Evolutionary conservation across 2,329 filamentous ascomycete species (phyloP).

Genomic region (Neopestalotiopsis sp.): DNA sequence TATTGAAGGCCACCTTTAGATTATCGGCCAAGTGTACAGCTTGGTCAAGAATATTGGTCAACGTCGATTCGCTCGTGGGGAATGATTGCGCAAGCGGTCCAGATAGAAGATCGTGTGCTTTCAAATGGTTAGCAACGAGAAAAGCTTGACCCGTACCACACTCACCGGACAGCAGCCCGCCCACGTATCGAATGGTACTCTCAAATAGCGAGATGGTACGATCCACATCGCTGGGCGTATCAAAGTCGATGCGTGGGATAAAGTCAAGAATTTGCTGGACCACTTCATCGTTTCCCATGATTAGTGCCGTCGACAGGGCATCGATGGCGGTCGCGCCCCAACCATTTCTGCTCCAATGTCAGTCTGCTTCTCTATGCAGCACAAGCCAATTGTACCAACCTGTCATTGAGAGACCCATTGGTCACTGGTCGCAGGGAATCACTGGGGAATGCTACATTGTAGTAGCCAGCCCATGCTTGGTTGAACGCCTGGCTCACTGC

Average conservation of each 20-base stretch:
- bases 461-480: constrained; percentile 75
- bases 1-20: constrained; percentile 80
- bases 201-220: constrained; percentile 77
- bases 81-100: constrained; percentile 63
- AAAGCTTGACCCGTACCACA: neutral
- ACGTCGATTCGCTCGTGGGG: constrained; percentile 47
- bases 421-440: constrained; percentile 66
- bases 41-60: constrained; percentile 69
- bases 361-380: no score
- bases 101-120: constrained; percentile 73
- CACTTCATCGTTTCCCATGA: constrained; percentile 74
- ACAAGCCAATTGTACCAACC: no score
- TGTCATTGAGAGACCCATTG: no score
- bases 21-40: constrained; percentile 72
- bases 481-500: constrained; percentile 73
- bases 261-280: constrained; percentile 75
- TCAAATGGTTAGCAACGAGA: constrained; percentile 7
- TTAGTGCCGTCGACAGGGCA: constrained; percentile 77
- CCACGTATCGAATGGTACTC: constrained; percentile 88
- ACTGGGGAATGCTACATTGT: constrained; percentile 75
- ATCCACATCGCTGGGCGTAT: constrained; percentile 54
- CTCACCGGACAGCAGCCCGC: constrained; percentile 75
- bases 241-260: constrained; percentile 75
- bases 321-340: constrained; percentile 88
- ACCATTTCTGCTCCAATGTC: constrained; percentile 73